Percentiles rank a stretch among this genome's conserved stretches.
Evolutionary conservation across 2,329 filamentous ascomycete species (phyloP).

Genomic region (Clonostachys solani): DNA sequence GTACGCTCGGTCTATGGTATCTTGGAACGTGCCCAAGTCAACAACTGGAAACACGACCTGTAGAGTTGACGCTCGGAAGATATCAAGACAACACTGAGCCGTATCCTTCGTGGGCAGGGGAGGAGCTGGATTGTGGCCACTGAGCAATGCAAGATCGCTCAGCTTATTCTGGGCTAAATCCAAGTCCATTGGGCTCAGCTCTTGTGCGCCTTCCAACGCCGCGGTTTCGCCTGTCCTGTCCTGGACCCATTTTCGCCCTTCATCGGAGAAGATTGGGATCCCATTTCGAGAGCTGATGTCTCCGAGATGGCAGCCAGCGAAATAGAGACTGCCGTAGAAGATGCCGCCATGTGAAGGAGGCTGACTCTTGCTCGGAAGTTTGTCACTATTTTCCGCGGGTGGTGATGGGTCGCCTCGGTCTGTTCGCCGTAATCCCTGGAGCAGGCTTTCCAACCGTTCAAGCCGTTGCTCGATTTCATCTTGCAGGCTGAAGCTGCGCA

Average conservation of each 20-base stretch:
- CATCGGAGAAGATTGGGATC: background rate
- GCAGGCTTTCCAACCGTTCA: too few relatives aligned
- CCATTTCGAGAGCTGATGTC: background rate
- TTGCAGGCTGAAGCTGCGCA: too few relatives aligned
- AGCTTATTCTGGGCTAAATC: background rate
- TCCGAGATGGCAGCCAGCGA: background rate
- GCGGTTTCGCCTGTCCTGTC: background rate
- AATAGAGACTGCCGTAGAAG: background rate
- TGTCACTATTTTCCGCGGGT: too few relatives aligned
- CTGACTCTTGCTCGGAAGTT: too few relatives aligned
- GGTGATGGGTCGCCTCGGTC: too few relatives aligned
- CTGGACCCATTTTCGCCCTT: background rate
- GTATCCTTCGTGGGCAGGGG: conserved; percentile 6
- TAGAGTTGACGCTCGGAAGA: conserved; percentile 16
- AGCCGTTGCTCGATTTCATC: too few relatives aligned
- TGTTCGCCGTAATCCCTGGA: too few relatives aligned
- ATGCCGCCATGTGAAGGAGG: too few relatives aligned
- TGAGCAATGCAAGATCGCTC: background rate
- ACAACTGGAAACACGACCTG: conserved; percentile 35
- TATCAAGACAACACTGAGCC: conserved; percentile 1
- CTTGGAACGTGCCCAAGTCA: conserved; percentile 30
- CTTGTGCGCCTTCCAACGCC: too few relatives aligned
- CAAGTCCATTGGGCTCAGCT: background rate
- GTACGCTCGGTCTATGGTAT: conserved; percentile 35
- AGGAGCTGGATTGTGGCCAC: background rate